These are phyloP conservation scores for Echria macrotheca DNA, from an alignment of 495 filamentous ascomycete species.

Conservation along the genomic window DNA sequence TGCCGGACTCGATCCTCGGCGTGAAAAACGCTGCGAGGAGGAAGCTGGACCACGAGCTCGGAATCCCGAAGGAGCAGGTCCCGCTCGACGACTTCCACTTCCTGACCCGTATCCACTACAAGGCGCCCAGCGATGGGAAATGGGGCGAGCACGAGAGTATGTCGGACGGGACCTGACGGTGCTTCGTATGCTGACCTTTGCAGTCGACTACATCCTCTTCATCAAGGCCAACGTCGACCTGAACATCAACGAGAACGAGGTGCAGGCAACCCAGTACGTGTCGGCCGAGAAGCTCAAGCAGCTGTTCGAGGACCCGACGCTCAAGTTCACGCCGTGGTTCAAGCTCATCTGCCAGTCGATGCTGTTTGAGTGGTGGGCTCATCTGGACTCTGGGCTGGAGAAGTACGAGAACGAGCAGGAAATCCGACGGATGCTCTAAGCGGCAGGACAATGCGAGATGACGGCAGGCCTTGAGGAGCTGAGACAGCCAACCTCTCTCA, in stretches of 20 bases:
- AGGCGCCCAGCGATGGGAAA: constrained; percentile 91
- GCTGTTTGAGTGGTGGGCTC: constrained; percentile 98
- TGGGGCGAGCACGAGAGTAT: constrained; percentile 99
- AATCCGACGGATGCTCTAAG: constrained; percentile 71
- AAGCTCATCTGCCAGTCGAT: constrained; percentile 97
- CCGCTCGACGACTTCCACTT: constrained; percentile 88
- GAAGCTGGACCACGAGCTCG: constrained; percentile 91
- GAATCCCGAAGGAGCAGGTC: constrained; percentile 86
- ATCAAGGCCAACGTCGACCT: constrained; percentile 90
- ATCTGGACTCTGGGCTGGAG: constrained; percentile 73
- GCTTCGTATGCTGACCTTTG: constrained; percentile 11
- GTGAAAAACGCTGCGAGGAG: constrained; percentile 87
- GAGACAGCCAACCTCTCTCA: constrained; percentile 1
- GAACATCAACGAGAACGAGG: constrained; percentile 79
- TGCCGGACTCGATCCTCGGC: constrained; percentile 72
- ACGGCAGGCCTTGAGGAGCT: neutral
- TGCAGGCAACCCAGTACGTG: constrained; percentile 75
- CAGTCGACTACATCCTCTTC: constrained; percentile 98
- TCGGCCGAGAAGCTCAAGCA: constrained; percentile 72
- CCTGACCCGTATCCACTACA: constrained; percentile 96
- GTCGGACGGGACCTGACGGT: neutral
- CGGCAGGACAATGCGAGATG: neutral
- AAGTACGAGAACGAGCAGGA: constrained; percentile 79
- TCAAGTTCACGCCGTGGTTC: constrained; percentile 98
- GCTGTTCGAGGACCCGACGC: constrained; percentile 72